Percentiles rank a stretch among this genome's conserved stretches.
Conservation (phyloP, 2,329 filamentous ascomycete species). For the Fusarium sp. region DNA sequence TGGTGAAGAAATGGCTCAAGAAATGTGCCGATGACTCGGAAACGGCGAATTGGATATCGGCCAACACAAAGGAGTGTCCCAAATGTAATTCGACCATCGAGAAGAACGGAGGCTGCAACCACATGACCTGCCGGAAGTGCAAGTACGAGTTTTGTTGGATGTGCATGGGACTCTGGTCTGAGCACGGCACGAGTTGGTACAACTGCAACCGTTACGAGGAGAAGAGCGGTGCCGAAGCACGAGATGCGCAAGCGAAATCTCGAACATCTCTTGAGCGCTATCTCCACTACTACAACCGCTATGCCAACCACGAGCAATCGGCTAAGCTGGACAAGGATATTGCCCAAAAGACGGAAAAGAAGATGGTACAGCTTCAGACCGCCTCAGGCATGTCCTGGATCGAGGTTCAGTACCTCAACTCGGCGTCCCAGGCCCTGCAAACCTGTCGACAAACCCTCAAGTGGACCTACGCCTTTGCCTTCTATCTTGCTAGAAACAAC, state of each 20-base stretch:
- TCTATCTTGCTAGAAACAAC: constrained; percentile 96
- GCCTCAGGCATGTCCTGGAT: constrained; percentile 99
- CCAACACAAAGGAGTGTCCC: constrained; percentile 98
- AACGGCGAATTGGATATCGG: constrained; percentile 99
- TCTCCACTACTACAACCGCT: constrained; percentile 98
- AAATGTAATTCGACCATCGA: constrained; percentile 97
- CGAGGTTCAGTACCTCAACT: constrained; percentile 96
- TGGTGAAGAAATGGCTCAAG: constrained; percentile 96
- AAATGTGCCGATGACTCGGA: constrained; percentile 99
- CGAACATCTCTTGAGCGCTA: constrained; percentile 95
- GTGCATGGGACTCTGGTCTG: constrained; percentile 99
- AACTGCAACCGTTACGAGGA: constrained; percentile 98
- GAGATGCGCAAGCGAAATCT: constrained; percentile 92
- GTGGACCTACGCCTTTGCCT: constrained; percentile 99
- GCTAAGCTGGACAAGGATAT: constrained; percentile 97
- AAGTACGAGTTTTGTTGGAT: constrained; percentile 99
- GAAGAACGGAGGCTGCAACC: constrained; percentile 98
- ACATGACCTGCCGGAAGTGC: constrained; percentile 97
- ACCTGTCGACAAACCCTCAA: constrained; percentile 98
- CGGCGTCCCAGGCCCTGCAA: constrained; percentile 92
- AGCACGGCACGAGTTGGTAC: constrained; percentile 99
- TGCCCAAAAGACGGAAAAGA: constrained; percentile 96
- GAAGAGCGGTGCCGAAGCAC: constrained; percentile 90
- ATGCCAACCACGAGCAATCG: constrained; percentile 98
- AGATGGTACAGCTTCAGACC: constrained; percentile 96